A percentile compares a stretch with the other conserved stretches of the same genome.
These are phyloP conservation scores for Blattamonas nauphoetae DNA, from an alignment of 78 protist species.

Conservation along the genomic window DNA sequence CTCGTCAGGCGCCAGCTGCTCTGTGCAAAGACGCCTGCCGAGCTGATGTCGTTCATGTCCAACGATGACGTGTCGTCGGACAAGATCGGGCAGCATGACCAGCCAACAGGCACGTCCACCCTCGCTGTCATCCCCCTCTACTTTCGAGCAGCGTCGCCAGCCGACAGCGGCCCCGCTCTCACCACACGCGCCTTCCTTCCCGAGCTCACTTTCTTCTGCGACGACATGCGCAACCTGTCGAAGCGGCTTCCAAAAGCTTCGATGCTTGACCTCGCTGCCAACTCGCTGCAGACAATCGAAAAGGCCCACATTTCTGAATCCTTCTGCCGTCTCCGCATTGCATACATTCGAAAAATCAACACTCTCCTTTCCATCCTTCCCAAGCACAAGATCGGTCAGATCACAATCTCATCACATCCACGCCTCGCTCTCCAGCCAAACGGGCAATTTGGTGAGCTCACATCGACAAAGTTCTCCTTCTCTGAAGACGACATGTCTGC, in stretches of 20 bases:
- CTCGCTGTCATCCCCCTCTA: not conserved
- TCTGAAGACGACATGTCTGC: no score
- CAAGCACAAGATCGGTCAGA: not conserved
- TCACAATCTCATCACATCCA: not conserved
- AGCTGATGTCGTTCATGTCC: not conserved
- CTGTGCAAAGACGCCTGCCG: not conserved
- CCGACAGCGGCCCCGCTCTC: not conserved
- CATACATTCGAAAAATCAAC: not conserved
- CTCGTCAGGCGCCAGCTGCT: not conserved
- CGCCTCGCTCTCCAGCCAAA: not conserved
- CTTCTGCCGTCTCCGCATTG: not conserved
- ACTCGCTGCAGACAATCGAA: not conserved
- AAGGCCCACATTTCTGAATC: not conserved
- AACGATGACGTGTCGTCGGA: not conserved
- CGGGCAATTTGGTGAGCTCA: not conserved
- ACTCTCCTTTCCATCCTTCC: not conserved
- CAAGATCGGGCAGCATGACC: no score
- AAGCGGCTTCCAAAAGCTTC: not conserved
- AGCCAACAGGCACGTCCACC: no score
- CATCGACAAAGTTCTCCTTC: not conserved
- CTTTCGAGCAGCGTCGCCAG: not conserved
- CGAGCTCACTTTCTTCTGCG: not conserved
- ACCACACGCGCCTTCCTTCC: not conserved
- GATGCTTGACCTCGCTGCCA: not conserved
- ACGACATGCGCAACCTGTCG: not conserved